Percentiles rank a stretch among this genome's conserved stretches.
These are phyloP conservation scores for Alternaria ethzedia DNA, from an alignment of 2,329 filamentous ascomycete genomes.

Conservation along the genomic window DNA sequence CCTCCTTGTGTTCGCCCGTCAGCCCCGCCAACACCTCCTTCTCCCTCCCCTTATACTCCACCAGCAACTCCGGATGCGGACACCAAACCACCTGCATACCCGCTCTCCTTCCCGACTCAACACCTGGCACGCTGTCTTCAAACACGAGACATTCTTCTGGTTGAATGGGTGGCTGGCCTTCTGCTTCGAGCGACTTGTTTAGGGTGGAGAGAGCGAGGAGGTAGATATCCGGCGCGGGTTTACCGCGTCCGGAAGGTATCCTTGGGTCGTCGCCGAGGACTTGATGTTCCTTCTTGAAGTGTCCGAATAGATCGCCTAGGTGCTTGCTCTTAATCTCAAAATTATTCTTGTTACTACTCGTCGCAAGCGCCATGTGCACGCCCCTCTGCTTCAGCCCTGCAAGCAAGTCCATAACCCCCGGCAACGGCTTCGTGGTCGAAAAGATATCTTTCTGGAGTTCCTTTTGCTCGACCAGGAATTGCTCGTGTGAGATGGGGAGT, in stretches of 20 bases:
- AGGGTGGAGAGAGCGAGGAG: conserved; percentile 82
- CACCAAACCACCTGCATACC: conserved; percentile 96
- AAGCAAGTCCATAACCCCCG: conserved; percentile 77
- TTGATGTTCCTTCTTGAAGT: conserved; percentile 72
- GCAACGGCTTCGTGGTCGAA: conserved; percentile 70
- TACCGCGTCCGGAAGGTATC: conserved; percentile 80
- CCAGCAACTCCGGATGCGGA: conserved; percentile 79
- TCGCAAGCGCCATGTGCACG: conserved; percentile 85
- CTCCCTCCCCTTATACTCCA: conserved; percentile 78
- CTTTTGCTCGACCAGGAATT: conserved; percentile 67
- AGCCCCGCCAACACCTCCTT: conserved; percentile 81
- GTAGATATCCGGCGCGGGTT: conserved; percentile 95
- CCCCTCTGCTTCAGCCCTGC: conserved; percentile 61
- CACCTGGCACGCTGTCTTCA: conserved; percentile 91
- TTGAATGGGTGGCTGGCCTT: conserved; percentile 66
- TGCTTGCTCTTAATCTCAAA: conserved; percentile 77
- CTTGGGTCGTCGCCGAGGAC: conserved; percentile 86
- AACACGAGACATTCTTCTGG: conserved; percentile 95
- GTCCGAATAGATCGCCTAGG: conserved; percentile 62
- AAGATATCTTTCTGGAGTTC: conserved; percentile 72
- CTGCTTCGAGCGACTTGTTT: conserved; percentile 72
- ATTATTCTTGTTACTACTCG: conserved; percentile 74
- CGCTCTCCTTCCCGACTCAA: conserved; percentile 86
- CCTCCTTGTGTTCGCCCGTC: conserved; percentile 72
- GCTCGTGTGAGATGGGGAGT: conserved; percentile 74